Evolutionary conservation across 202 grass and related monocot species (phyloP).

Genomic region (Carex arenaria): DNA sequence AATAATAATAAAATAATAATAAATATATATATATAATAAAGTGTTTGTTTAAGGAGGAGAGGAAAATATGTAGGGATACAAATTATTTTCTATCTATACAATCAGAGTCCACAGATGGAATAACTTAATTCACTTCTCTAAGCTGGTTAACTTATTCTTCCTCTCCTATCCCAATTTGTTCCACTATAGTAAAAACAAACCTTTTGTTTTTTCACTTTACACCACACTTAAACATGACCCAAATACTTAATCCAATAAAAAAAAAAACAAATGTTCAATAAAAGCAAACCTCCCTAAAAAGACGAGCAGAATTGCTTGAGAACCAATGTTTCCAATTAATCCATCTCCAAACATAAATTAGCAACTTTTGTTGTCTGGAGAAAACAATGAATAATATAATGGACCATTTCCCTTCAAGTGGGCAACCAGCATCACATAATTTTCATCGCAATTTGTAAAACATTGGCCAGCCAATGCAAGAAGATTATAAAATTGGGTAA

Average conservation of each 20-base stretch:
- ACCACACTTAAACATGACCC: no score
- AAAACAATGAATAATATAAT: slow-evolving; percentile 1
- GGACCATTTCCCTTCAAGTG: neutral
- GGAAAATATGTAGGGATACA: no score
- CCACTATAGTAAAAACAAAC: no score
- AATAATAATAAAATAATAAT: no score
- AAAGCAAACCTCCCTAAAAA: neutral
- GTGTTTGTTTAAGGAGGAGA: no score
- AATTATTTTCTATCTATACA: no score
- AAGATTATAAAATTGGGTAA: neutral
- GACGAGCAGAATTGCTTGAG: neutral
- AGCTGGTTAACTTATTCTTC: no score
- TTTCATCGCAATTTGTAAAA: neutral
- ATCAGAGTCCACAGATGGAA: no score
- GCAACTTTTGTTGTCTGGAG: neutral
- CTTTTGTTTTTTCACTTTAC: no score
- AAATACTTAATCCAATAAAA: neutral
- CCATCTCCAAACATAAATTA: neutral
- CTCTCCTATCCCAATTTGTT: no score
- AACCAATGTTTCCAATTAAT: neutral
- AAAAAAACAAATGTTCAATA: neutral
- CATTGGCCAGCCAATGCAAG: neutral
- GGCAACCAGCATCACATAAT: neutral
- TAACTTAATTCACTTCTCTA: no score
- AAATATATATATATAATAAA: no score